Evolutionary conservation across 139 green algal genomes (phyloP).

Genomic region (Nannochloris sp.): DNA sequence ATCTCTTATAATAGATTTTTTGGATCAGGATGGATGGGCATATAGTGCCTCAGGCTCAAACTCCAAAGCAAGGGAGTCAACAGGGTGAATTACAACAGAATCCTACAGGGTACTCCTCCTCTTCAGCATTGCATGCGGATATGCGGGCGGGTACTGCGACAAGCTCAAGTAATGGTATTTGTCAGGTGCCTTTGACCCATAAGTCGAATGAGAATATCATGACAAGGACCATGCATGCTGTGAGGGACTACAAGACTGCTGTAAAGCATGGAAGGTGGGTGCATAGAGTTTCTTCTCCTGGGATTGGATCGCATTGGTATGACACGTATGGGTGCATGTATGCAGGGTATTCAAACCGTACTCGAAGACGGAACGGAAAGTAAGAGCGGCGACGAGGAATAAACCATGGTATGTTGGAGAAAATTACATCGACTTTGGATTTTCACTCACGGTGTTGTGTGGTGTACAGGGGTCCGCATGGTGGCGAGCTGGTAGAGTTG

Average conservation of each 20-base stretch:
- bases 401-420: slow-evolving; percentile 39
- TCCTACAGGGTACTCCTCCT: no score
- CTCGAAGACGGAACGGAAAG: slow-evolving; percentile 48
- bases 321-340: background rate
- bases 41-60: no score
- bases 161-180: background rate
- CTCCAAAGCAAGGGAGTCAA: no score
- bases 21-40: no score
- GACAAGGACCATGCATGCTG: slow-evolving; percentile 7
- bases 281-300: background rate
- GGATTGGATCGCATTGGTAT: no score
- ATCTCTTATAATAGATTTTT: no score
- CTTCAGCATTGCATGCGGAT: no score
- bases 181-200: background rate
- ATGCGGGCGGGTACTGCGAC: no score
- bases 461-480: slow-evolving; percentile 43
- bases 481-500: slow-evolving; percentile 54
- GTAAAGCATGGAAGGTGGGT: slow-evolving; percentile 34
- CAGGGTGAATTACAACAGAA: no score
- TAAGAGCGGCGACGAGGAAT: slow-evolving; percentile 60
- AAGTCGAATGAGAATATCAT: slow-evolving; percentile 1
- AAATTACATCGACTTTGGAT: no score
- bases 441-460: background rate
- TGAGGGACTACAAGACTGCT: slow-evolving; percentile 57
- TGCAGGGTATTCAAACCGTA: slow-evolving; percentile 44